A percentile compares a stretch with the other conserved stretches of the same genome.
Evolutionary conservation across 2,329 filamentous ascomycete species (phyloP).

Genomic region (Fusarium globosum): DNA sequence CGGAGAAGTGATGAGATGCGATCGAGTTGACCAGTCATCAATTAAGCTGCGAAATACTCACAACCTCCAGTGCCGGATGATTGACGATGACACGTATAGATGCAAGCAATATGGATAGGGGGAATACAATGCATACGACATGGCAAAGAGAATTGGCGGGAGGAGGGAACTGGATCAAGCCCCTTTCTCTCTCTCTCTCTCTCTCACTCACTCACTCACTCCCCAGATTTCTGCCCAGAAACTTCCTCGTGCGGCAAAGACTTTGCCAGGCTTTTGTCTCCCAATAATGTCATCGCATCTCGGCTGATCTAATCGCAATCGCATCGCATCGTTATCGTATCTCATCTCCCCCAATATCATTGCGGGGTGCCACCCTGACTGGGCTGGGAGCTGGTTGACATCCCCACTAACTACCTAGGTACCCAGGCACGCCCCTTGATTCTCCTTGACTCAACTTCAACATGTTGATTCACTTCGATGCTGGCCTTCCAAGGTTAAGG

Average conservation of each 20-base stretch:
- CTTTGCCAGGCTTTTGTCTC: background rate
- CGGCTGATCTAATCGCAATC: conserved; percentile 36
- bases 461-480: conserved; percentile 5
- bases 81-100: background rate
- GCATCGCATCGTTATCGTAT: conserved; percentile 38
- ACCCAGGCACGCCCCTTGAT: conserved; percentile 12
- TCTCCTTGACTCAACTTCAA: background rate
- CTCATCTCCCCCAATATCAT: conserved; percentile 40
- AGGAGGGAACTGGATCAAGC: background rate
- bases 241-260: background rate
- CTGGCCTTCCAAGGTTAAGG: background rate
- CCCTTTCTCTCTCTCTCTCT: background rate
- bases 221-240: background rate
- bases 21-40: conserved; percentile 15
- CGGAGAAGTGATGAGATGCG: conserved; percentile 5
- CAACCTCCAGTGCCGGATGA: conserved; percentile 16
- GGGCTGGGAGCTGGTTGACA: conserved; percentile 17
- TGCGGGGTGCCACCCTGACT: conserved; percentile 16
- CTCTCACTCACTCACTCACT: background rate
- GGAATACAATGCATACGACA: background rate
- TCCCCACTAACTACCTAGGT: conserved; percentile 12
- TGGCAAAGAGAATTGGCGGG: background rate
- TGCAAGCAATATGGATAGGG: background rate
- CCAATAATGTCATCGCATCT: conserved; percentile 1
- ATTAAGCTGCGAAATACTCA: conserved; percentile 23